Evolutionary conservation across 1,139 yeast species (phyloP), one percentile per base, ranked within the genome.

Genomic region (Blastobotrys proliferans): DNA sequence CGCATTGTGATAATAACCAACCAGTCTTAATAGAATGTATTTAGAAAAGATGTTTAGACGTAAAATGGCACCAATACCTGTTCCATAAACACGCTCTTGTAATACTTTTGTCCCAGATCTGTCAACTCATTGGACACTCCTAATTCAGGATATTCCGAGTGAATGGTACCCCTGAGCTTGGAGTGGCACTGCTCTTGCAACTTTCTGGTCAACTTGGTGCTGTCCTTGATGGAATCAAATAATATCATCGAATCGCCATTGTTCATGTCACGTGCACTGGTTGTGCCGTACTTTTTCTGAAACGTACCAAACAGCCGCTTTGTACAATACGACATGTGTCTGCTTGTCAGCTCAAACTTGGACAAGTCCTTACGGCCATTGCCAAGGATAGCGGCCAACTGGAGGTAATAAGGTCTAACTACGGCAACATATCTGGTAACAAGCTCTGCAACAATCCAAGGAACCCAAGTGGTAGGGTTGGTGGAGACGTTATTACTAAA

Each of bases 11-110:
- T 2, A 13, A 8, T 10, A 10, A 16, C 2, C 47, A 51, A 14
- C 51, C 57, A 38, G 70, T 72, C 1, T 55, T 62, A 22, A 56
- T 71, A 9, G 66, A 62, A 37, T 66, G 72, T 1, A 62, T 70
- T 2, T 71, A 68, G 45, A 63, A 57, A 46, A 24, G 8, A 9
- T 24, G 10, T 8, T 24, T 24, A 24, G 8, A 9, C 26, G 11
- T 24, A 24, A 24, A 24, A 24, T 24, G 26, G 26, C 26, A 24
- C 10, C 26, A 24, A 9, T 8, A 8, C 11, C 11, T 24, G 8
- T 8, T 11, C 26, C 8, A 9, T 8, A 24, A 24, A 24, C 26
- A 11, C 26, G 10, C 11, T 24, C 10, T 24, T 24, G 10, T 8
- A 24, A 24, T 24, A 24, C 11, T 24, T 11, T 8, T 11, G 8